phyloP scores from a whole-genome alignment of 1,139 yeast species.

The Magnusiomyces fungicola region DNA sequence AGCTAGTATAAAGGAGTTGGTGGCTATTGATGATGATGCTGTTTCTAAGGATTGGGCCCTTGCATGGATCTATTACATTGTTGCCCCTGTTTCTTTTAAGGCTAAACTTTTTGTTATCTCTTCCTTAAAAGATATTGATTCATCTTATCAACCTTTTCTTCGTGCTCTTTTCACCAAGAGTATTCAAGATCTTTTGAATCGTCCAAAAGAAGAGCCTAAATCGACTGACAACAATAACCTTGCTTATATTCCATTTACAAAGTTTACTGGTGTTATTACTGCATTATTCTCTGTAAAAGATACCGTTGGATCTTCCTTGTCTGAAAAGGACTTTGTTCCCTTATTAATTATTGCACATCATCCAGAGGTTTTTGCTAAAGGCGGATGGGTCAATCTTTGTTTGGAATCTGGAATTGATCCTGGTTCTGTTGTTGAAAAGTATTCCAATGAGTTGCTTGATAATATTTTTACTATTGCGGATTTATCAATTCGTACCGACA shows the following conservation, averaged over 20 bases:
- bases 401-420: conserved; percentile 60
- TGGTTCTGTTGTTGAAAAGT: conserved; percentile 43
- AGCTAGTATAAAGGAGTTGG: conserved; percentile 17
- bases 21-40: conserved; percentile 22
- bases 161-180: conserved; percentile 10
- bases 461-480: conserved; percentile 27
- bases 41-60: conserved; percentile 21
- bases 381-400: conserved; percentile 77
- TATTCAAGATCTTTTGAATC: conserved; percentile 19
- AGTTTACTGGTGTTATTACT: background rate
- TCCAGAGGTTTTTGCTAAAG: conserved; percentile 35
- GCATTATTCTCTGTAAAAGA: background rate
- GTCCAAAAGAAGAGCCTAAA: conserved; percentile 3
- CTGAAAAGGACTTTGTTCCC: conserved; percentile 39
- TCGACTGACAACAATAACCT: conserved; percentile 9
- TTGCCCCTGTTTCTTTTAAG: conserved; percentile 14
- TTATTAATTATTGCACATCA: conserved; percentile 54
- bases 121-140: conserved; percentile 8
- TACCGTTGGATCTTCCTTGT: conserved; percentile 18
- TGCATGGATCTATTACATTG: conserved; percentile 27
- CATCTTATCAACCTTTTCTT: conserved; percentile 16
- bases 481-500: conserved; percentile 16
- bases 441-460: conserved; percentile 37
- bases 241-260: conserved; percentile 10
- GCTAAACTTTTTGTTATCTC: conserved; percentile 23